Base-by-base conservation (phyloP, 176 grass and related monocot species). In the Musa schizocarpa region DNA sequence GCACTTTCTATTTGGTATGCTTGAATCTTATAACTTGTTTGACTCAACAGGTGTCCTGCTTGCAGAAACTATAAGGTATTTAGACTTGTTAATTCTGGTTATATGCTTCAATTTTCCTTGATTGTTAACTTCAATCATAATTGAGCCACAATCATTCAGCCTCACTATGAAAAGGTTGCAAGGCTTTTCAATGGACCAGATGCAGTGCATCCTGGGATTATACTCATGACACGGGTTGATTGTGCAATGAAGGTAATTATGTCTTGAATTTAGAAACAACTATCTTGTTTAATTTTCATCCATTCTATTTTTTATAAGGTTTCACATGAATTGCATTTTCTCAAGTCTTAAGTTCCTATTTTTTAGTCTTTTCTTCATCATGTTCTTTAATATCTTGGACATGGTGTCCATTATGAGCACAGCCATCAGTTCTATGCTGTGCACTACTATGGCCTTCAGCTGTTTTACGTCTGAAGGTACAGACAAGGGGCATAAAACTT, bases 1-100 rank as follows among this genome's bases (percentile, higher is more conserved):
- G 34, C 4, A 43, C 34, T 43, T 65, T 69, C 50, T 69, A 50
- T 50, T 50, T 69, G 1, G 50, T 14, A 69, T 50, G 7, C 34
- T n/a, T 69, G 50, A 50, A 3, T 50, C 43, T 69, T 20, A 65
- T 65, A 65, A 16, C 17, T 69, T 69, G 14, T 12, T 43, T 50
- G 67, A 69, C 16, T 69, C 16, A 69, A 24, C 79, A 99, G 95
- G 95, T 99, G 95, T 75, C 95, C 95, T 71, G 95, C 95, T 64
- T 99, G 95, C 81, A 93, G 95, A 89, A 99, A 94, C 79, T 99
- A 91, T 80, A 99, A 99, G 90, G 95, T 99, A 97, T 65, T 23
- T 48, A 52, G 14, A 6, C 43, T 50, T 11, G 24, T 24, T 65
- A 25, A 1, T 26, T 65, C 0, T 22, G 12, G 27, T 69, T 21